Percentiles rank a stretch among this genome's conserved stretches.
These are phyloP conservation scores for Mytilinidion resinicola DNA, from an alignment of 495 filamentous ascomycete genomes.

Conservation along the genomic window DNA sequence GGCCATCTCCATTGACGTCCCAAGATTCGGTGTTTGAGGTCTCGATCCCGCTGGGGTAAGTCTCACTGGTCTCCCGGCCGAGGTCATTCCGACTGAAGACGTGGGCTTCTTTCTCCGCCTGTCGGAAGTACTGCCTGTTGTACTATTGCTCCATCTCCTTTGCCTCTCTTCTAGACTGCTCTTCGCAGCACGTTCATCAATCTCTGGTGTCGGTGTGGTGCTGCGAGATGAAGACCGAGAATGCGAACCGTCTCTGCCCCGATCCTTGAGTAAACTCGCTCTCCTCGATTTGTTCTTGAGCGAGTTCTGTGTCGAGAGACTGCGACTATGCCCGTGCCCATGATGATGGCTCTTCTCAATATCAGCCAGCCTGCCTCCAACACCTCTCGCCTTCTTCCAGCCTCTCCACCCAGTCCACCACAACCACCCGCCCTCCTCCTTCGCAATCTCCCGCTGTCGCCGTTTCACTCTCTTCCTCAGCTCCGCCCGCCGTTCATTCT, in stretches of 20 bases:
- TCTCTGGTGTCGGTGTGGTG: slow-evolving; percentile 21
- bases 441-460: slow-evolving; percentile 58
- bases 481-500: slow-evolving; percentile 79
- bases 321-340: slow-evolving; percentile 4
- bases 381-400: slow-evolving; percentile 35
- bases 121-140: slow-evolving; percentile 24
- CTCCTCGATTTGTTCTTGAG: slow-evolving; percentile 14
- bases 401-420: slow-evolving; percentile 70
- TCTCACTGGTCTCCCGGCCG: background rate
- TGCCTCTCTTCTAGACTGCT: slow-evolving; percentile 10
- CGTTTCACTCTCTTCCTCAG: slow-evolving; percentile 62
- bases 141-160: slow-evolving; percentile 27
- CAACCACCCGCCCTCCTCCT: slow-evolving; percentile 67
- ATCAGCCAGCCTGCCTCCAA: slow-evolving; percentile 4
- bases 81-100: background rate
- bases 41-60: slow-evolving; percentile 5
- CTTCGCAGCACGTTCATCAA: slow-evolving; percentile 16
- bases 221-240: slow-evolving; percentile 23
- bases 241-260: slow-evolving; percentile 18
- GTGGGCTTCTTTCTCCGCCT: slow-evolving; percentile 9
- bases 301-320: slow-evolving; percentile 6
- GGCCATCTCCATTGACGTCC: background rate
- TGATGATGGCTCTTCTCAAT: slow-evolving; percentile 17
- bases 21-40: slow-evolving; percentile 13
- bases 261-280: slow-evolving; percentile 10